Percentiles rank a stretch among this genome's conserved stretches.
phyloP scores from a whole-genome alignment of 148 eudicot genomes.

The Fagopyrum tataricum region DNA sequence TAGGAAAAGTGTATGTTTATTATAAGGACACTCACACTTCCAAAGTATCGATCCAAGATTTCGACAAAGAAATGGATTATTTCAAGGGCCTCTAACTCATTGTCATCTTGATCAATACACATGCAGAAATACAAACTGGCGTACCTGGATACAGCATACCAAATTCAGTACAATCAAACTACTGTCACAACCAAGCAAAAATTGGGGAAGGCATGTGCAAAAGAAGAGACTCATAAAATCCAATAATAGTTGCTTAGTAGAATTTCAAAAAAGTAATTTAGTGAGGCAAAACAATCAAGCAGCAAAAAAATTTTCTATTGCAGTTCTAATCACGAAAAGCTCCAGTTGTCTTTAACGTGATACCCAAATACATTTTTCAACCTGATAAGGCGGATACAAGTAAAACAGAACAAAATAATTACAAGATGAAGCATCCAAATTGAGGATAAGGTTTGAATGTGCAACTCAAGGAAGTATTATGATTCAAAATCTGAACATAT shows the following conservation, averaged over 20 bases:
- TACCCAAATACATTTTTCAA: not conserved
- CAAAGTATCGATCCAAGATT: constrained; percentile 91
- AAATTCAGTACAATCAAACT: not conserved
- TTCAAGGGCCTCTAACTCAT: constrained; percentile 88
- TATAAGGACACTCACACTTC: constrained; percentile 59
- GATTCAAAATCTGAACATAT: not conserved
- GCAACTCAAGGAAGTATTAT: not conserved
- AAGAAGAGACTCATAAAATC: not conserved
- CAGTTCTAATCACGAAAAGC: not conserved
- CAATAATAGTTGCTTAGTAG: not conserved
- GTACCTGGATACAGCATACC: constrained; percentile 37
- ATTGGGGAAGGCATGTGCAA: not conserved
- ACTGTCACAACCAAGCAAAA: not conserved
- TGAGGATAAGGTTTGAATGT: not conserved
- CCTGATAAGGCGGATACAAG: not conserved
- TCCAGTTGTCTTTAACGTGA: not conserved
- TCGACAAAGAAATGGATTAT: constrained; percentile 86
- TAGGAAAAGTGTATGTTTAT: not conserved
- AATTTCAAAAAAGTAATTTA: not conserved
- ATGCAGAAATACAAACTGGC: constrained; percentile 94
- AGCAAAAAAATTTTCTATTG: not conserved
- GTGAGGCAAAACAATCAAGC: not conserved
- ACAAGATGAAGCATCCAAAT: not conserved
- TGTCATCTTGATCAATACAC: constrained; percentile 91
- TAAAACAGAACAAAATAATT: not conserved